phyloP scores from a whole-genome alignment of 2,329 filamentous ascomycete genomes.

The Zymoseptoria tritici region DNA sequence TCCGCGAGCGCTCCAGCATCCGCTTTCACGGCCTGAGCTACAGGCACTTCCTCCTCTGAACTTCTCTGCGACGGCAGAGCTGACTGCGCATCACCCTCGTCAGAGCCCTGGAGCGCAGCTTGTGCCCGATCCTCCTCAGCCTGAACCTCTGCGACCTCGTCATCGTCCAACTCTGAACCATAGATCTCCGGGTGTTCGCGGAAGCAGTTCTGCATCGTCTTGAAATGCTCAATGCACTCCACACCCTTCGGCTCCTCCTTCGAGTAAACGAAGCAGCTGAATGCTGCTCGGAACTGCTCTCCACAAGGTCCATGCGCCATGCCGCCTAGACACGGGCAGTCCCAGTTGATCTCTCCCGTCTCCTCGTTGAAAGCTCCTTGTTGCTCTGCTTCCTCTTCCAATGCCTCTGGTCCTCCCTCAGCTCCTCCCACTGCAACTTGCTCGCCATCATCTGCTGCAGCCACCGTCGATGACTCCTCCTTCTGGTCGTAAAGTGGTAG shows the following conservation, averaged over 20 bases:
- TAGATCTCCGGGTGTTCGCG: constrained; percentile 87
- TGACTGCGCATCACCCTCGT: neutral
- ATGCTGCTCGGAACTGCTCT: constrained; percentile 88
- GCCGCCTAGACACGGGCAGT: constrained; percentile 91
- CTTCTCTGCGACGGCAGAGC: constrained; percentile 28
- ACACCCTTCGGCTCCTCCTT: constrained; percentile 76
- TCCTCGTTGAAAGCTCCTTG: constrained; percentile 96
- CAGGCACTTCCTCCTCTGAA: constrained; percentile 39
- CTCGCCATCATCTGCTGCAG: constrained; percentile 16
- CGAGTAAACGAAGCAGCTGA: constrained; percentile 97
- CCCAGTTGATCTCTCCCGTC: constrained; percentile 99
- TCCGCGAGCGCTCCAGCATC: neutral
- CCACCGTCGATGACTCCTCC: constrained; percentile 4
- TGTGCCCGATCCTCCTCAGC: constrained; percentile 16
- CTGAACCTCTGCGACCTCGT: constrained; percentile 46
- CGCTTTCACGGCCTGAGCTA: neutral
- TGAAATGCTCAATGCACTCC: constrained; percentile 39
- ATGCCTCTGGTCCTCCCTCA: constrained; percentile 46
- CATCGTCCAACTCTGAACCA: constrained; percentile 76
- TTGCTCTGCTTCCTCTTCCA: constrained; percentile 75
- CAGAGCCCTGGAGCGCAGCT: neutral
- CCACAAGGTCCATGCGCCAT: constrained; percentile 97
- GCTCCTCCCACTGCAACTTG: constrained; percentile 31
- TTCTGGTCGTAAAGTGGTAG: constrained; percentile 4
- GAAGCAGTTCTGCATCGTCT: constrained; percentile 97